phyloP scores from a whole-genome alignment of 768 basidiomycete species.

The Rubroboletus satanas region DNA sequence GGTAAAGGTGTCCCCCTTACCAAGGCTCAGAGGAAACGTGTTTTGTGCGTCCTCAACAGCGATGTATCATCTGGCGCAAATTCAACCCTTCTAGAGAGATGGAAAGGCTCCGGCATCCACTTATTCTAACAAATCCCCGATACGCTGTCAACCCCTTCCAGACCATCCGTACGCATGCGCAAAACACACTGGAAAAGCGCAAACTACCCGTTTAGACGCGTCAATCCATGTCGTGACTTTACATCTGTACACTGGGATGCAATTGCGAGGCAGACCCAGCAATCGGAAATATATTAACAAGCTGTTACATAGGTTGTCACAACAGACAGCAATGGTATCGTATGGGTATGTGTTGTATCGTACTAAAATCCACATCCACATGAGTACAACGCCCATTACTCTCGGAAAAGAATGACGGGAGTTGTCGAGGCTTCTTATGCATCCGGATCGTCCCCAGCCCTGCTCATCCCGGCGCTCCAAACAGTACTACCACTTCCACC shows the following conservation, averaged over 20 bases:
- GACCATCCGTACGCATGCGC: conserved; percentile 73
- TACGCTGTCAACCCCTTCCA: conserved; percentile 70
- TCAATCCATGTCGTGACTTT: not conserved
- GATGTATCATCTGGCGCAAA: not conserved
- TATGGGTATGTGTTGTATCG: conserved; percentile 20
- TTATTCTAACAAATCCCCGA: conserved; percentile 61
- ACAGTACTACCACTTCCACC: conserved; percentile 77
- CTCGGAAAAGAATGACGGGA: conserved; percentile 1
- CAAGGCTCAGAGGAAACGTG: conserved; percentile 60
- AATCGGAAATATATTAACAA: conserved; percentile 17
- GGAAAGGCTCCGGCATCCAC: conserved; percentile 66
- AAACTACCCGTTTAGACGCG: conserved; percentile 9
- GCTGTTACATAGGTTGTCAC: conserved; percentile 19
- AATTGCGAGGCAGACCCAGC: not conserved
- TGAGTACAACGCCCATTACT: conserved; percentile 10
- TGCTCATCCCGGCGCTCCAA: conserved; percentile 84
- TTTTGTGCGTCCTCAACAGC: conserved; percentile 49
- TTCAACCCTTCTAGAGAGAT: conserved; percentile 42
- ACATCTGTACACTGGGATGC: not conserved
- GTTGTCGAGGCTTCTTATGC: conserved; percentile 16
- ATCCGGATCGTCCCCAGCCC: conserved; percentile 46
- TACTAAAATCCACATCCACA: conserved; percentile 20
- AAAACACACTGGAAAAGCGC: conserved; percentile 69
- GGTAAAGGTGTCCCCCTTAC: conserved; percentile 57
- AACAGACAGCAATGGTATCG: conserved; percentile 17